Evolutionary conservation across 1,139 yeast species (phyloP).

Genomic region (Sugiyamaella japonica): DNA sequence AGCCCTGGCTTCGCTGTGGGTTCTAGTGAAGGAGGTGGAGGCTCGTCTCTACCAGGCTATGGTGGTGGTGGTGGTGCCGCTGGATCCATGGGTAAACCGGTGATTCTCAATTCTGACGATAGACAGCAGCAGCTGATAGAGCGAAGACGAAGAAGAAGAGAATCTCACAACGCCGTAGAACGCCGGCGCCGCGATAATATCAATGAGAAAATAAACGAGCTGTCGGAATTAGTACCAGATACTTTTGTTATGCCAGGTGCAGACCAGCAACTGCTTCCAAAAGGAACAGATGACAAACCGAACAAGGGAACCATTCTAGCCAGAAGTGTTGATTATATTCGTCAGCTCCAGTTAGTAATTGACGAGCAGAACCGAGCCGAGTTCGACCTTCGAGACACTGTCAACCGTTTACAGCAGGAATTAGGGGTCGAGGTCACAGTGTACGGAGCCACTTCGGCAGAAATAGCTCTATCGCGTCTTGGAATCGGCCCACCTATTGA

Average conservation of each 20-base stretch:
- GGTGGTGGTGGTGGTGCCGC: neutral
- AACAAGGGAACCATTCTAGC: slow-evolving; percentile 89
- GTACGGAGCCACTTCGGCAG: slow-evolving; percentile 76
- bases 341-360: slow-evolving; percentile 67
- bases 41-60: slow-evolving; percentile 5
- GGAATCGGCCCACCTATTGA: slow-evolving; percentile 50
- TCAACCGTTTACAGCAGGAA: slow-evolving; percentile 54
- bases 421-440: slow-evolving; percentile 48
- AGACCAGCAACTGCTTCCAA: slow-evolving; percentile 26
- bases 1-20: slow-evolving; percentile 19
- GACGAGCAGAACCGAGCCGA: slow-evolving; percentile 70
- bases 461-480: slow-evolving; percentile 68
- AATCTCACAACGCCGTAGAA: slow-evolving; percentile 49
- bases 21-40: slow-evolving; percentile 17
- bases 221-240: slow-evolving; percentile 66
- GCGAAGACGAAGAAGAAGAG: slow-evolving; percentile 47
- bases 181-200: slow-evolving; percentile 83
- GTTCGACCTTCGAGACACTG: slow-evolving; percentile 64
- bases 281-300: slow-evolving; percentile 79
- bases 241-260: slow-evolving; percentile 48
- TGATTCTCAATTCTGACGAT: slow-evolving; percentile 23
- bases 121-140: slow-evolving; percentile 33
- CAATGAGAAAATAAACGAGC: slow-evolving; percentile 84
- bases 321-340: slow-evolving; percentile 82
- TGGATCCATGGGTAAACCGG: slow-evolving; percentile 10